Conservation (phyloP, 129 eudicot species). For the Erigeron canadensis region DNA sequence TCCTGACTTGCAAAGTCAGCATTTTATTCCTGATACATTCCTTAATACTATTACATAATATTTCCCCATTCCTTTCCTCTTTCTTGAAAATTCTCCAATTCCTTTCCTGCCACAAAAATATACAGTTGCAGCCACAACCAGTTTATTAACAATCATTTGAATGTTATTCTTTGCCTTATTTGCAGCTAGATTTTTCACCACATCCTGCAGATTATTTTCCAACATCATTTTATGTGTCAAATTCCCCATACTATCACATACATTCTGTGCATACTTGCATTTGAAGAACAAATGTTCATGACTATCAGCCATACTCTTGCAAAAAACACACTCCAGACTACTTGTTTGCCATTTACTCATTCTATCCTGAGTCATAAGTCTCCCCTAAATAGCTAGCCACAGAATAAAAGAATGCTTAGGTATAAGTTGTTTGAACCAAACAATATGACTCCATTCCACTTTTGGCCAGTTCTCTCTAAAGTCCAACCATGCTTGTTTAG, state of each 20-base stretch:
- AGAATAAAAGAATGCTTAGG: not conserved
- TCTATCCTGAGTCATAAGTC: not conserved
- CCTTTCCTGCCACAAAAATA: not conserved
- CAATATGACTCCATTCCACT: not conserved
- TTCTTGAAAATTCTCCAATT: not conserved
- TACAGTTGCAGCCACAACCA: not conserved
- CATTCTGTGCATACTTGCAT: not conserved
- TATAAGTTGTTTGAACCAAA: not conserved
- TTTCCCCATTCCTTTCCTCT: no score
- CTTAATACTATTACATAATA: no score
- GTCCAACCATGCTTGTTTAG: not conserved
- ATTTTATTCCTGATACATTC: not conserved
- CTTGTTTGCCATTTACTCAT: not conserved
- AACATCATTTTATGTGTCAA: no score
- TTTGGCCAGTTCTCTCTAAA: not conserved
- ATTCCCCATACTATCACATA: not conserved
- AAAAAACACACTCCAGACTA: not conserved
- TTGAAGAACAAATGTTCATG: not conserved
- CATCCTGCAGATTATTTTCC: not conserved
- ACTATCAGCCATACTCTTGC: not conserved
- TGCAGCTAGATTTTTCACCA: no score
- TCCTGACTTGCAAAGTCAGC: not conserved
- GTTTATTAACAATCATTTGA: no score
- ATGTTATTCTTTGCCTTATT: not conserved
- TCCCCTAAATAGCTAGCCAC: not conserved